Base-by-base conservation (phyloP, 257 asterid species). In the Voacanga thouarsii region DNA sequence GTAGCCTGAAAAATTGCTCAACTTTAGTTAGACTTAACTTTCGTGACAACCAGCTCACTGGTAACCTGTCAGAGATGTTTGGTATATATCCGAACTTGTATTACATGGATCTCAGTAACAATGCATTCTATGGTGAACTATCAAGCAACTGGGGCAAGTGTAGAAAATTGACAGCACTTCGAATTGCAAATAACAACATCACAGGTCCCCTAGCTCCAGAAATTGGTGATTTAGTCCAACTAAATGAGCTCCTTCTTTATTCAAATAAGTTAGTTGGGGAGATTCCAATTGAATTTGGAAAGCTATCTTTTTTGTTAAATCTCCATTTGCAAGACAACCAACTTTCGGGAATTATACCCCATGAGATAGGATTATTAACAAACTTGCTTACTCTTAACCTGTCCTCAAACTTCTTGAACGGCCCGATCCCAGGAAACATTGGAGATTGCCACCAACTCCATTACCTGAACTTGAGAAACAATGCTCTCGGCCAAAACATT, bases 101-200 rank as follows among this genome's bases (percentile, higher is more conserved):
- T 53, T 84, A 68, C 78, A 63, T 79, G 43, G 84, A 84, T 55
- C 74, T 84, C 77, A 87, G 88, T 30, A 26, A 71, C 43, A 87
- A 87, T 50, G 21, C 66, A 37, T 57, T 85, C 28, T 68, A 79
- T 18, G 90, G 86, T 7, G 82, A 82, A 56, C 51, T 86, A 10
- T 60, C 88, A 18, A 28, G 50, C 50, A 72, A 30, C 61, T 87
- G 90, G 90, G 81, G 77, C 0, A 6, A 68, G 23, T 84, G 67
- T 19, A 44, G 15, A 9, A 71, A 81, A 23, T 45, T 87, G 72
- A 74, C 81, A 4, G 43, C 64, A 12, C 64, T 87, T 65, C 66
- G 23, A 12, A 80, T 84, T 37, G 82, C 83, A 6, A 65, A 77
- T 23, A 87, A 84, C 75, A 60, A 50, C 16, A 60, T 86, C 51